These are phyloP conservation scores for Leishmania turanica DNA, from an alignment of 208 protist genomes.

Conservation along the genomic window DNA sequence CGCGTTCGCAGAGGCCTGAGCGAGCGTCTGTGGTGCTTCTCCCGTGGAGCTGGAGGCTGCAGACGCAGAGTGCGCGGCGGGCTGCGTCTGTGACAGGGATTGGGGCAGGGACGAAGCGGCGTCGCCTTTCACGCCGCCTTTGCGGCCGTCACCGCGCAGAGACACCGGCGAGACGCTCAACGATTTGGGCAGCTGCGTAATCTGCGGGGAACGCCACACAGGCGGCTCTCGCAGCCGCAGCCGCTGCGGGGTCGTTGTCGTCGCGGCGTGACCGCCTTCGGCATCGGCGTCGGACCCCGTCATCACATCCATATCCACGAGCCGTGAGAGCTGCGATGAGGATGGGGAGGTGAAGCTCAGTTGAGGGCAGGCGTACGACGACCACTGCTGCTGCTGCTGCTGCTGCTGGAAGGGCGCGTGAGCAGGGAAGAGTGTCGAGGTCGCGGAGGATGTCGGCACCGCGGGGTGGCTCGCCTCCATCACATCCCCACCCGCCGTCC, in stretches of 20 bases:
- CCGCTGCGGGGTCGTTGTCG: background rate
- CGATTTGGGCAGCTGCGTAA: slow-evolving; percentile 16
- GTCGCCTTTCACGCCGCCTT: background rate
- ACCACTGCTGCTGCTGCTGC: slow-evolving; percentile 6
- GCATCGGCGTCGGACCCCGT: background rate
- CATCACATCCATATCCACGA: slow-evolving; percentile 2
- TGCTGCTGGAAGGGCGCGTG: slow-evolving; percentile 5
- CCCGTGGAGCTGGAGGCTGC: background rate
- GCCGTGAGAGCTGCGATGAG: background rate
- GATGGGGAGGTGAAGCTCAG: slow-evolving; percentile 1
- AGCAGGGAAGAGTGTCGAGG: background rate
- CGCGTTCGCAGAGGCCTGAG: slow-evolving; percentile 8
- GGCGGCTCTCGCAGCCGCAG: slow-evolving; percentile 27
- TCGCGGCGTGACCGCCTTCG: background rate
- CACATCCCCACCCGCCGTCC: slow-evolving; percentile 3
- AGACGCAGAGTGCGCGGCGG: background rate
- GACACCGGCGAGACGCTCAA: slow-evolving; percentile 26
- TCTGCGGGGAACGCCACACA: slow-evolving; percentile 34
- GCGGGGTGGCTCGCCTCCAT: background rate
- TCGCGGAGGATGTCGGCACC: background rate
- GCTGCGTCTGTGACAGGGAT: background rate
- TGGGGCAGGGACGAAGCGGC: background rate
- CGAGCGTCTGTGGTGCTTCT: slow-evolving; percentile 14
- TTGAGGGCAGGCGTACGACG: background rate
- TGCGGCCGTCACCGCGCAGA: background rate